These are phyloP conservation scores for Aspergillus olivimuriae DNA, from an alignment of 495 filamentous ascomycete genomes.

Conservation along the genomic window DNA sequence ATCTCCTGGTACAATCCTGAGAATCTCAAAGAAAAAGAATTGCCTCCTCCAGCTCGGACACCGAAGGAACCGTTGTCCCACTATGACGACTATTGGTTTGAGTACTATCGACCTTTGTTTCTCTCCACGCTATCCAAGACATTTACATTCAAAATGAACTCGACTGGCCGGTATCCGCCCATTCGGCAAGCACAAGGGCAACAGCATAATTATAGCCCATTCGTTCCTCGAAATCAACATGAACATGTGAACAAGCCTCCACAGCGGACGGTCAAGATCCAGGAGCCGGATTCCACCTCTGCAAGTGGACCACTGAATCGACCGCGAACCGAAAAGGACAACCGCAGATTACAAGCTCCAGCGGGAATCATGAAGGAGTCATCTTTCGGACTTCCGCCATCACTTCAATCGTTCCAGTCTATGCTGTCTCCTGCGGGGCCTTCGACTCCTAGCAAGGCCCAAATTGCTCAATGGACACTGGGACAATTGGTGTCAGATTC, in stretches of 20 bases:
- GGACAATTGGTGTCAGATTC: constrained; percentile 75
- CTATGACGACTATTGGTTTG: constrained; percentile 97
- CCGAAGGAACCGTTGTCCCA: constrained; percentile 53
- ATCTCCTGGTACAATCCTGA: constrained; percentile 85
- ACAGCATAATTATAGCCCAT: constrained; percentile 76
- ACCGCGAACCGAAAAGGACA: constrained; percentile 4
- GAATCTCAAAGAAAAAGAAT: constrained; percentile 54
- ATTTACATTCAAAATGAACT: constrained; percentile 86
- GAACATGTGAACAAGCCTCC: constrained; percentile 33
- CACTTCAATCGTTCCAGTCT: constrained; percentile 19
- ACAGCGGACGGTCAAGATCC: constrained; percentile 38
- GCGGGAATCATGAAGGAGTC: constrained; percentile 44
- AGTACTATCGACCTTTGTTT: constrained; percentile 85
- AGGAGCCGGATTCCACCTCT: constrained; percentile 30
- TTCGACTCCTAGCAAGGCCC: constrained; percentile 48
- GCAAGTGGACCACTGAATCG: constrained; percentile 7
- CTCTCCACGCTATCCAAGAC: constrained; percentile 83
- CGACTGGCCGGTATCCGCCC: constrained; percentile 72
- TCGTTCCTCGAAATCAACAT: constrained; percentile 59
- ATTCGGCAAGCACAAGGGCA: constrained; percentile 61
- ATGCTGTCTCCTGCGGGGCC: constrained; percentile 19
- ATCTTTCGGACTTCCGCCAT: constrained; percentile 16
- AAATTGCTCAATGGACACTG: constrained; percentile 76
- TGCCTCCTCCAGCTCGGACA: constrained; percentile 46
- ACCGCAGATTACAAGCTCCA: constrained; percentile 14